Conservation (phyloP, 305 asterid species). For the Fraxinus sp. region DNA sequence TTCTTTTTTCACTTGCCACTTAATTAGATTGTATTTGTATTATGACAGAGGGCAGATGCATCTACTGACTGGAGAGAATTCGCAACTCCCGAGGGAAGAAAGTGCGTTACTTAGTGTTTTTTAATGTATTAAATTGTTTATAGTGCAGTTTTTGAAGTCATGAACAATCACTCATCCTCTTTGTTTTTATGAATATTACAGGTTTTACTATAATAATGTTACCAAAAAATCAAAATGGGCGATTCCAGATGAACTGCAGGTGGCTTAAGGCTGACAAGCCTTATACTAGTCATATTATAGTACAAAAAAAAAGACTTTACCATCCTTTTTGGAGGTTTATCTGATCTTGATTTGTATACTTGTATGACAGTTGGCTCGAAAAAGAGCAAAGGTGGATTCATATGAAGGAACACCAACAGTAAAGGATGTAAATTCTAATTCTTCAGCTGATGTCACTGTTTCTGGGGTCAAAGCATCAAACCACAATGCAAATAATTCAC, state of each 20-base stretch:
- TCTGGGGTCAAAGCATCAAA: slow-evolving; percentile 46
- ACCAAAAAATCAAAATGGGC: slow-evolving; percentile 73
- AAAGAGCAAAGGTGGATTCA: slow-evolving; percentile 35
- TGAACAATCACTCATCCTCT: slow-evolving; percentile 15
- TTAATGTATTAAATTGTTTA: slow-evolving; percentile 9
- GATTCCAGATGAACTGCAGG: slow-evolving; percentile 90
- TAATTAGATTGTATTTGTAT: slow-evolving; percentile 25
- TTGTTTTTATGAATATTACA: slow-evolving; percentile 27
- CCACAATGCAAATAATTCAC: slow-evolving; percentile 38
- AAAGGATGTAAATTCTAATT: slow-evolving; percentile 37
- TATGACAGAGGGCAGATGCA: slow-evolving; percentile 89
- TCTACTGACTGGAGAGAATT: slow-evolving; percentile 92
- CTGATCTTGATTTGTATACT: slow-evolving; percentile 24
- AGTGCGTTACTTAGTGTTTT: slow-evolving; percentile 41
- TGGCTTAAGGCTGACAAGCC: slow-evolving; percentile 31
- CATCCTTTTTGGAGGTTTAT: slow-evolving; percentile 6
- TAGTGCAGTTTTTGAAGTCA: slow-evolving; percentile 10
- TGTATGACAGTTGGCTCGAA: slow-evolving; percentile 72
- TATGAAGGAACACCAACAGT: slow-evolving; percentile 39
- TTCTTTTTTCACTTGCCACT: slow-evolving; percentile 16
- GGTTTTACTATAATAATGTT: slow-evolving; percentile 75
- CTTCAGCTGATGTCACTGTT: slow-evolving; percentile 41
- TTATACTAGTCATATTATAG: slow-evolving; percentile 12
- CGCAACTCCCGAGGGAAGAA: slow-evolving; percentile 68
- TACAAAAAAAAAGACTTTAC: slow-evolving; percentile 1